A percentile compares a stretch with the other conserved stretches of the same genome.
These are phyloP conservation scores for Cyclostephanos tholiformis DNA, from an alignment of 108 stramenopile genomes.

Conservation along the genomic window DNA sequence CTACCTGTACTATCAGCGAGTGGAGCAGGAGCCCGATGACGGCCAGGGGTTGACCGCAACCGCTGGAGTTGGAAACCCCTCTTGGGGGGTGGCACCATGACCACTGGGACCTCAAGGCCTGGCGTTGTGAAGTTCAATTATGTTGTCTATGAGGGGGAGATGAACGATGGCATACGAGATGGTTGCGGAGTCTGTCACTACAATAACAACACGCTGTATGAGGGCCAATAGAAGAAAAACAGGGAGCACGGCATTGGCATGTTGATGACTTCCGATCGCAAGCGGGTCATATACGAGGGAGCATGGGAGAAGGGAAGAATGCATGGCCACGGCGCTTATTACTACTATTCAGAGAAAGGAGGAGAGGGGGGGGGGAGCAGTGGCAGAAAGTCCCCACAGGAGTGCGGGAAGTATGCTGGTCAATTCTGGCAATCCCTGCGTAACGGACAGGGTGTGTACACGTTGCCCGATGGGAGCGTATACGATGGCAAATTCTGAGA, in stretches of 20 bases:
- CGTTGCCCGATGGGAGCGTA: conserved; percentile 66
- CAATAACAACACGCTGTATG: conserved; percentile 79
- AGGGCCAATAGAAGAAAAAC: conserved; percentile 85
- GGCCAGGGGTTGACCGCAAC: conserved; percentile 7
- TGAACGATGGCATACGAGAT: conserved; percentile 70
- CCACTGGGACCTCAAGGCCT: conserved; percentile 4
- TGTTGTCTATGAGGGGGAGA: conserved; percentile 90
- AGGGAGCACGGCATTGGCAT: conserved; percentile 86
- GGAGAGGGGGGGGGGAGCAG: not conserved
- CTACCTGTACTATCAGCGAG: conserved; percentile 78
- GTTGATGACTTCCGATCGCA: conserved; percentile 78
- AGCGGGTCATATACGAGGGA: conserved; percentile 77
- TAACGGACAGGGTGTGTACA: conserved; percentile 77
- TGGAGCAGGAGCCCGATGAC: conserved; percentile 32
- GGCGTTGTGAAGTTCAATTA: conserved; percentile 54
- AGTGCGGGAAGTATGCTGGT: conserved; percentile 70
- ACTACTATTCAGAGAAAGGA: conserved; percentile 53
- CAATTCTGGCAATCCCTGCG: conserved; percentile 83
- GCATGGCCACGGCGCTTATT: conserved; percentile 83
- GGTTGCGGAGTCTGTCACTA: conserved; percentile 86
- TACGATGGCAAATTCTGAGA: conserved; percentile 89
- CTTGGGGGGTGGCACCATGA: conserved; percentile 8
- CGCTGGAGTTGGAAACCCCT: conserved; percentile 13
- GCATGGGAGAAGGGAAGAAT: conserved; percentile 86
- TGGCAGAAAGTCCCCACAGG: not conserved